A percentile compares a stretch with the other conserved stretches of the same genome.
phyloP scores from a whole-genome alignment of 2,329 filamentous ascomycete species.

The Hymenoscyphus salicellus region DNA sequence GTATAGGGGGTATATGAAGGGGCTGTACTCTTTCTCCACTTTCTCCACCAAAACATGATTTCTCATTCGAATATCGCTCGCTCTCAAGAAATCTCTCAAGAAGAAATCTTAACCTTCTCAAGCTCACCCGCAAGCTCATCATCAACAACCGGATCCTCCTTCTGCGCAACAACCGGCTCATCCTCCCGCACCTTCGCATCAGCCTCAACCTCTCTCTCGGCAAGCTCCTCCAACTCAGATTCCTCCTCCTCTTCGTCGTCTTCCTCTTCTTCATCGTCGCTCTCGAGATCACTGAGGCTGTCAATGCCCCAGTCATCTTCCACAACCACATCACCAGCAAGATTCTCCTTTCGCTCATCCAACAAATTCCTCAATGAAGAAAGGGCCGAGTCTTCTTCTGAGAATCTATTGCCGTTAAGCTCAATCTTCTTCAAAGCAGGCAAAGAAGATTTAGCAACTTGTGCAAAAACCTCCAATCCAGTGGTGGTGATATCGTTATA shows the following conservation, averaged over 20 bases:
- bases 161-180: slow-evolving; percentile 63
- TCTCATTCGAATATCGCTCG: neutral
- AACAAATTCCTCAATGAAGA: slow-evolving; percentile 67
- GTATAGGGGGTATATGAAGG: slow-evolving; percentile 1
- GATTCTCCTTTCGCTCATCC: slow-evolving; percentile 72
- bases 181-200: slow-evolving; percentile 66
- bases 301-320: slow-evolving; percentile 86
- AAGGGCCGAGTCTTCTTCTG: slow-evolving; percentile 76
- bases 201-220: slow-evolving; percentile 67
- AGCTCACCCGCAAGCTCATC: slow-evolving; percentile 60
- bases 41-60: neutral
- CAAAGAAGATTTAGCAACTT: slow-evolving; percentile 64
- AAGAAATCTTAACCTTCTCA: slow-evolving; percentile 49
- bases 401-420: slow-evolving; percentile 93
- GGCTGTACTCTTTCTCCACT: neutral
- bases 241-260: slow-evolving; percentile 65
- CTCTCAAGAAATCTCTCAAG: neutral
- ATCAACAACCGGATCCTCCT: slow-evolving; percentile 76
- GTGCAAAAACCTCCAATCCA: slow-evolving; percentile 68
- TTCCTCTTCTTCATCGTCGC: slow-evolving; percentile 59
- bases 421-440: slow-evolving; percentile 81
- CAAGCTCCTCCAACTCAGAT: slow-evolving; percentile 58
- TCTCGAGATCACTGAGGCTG: slow-evolving; percentile 75
- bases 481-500: slow-evolving; percentile 89
- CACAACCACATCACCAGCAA: slow-evolving; percentile 61